Base-by-base conservation (phyloP, 164 flowering plant genomes). In the Aristolochia fimbriata region DNA sequence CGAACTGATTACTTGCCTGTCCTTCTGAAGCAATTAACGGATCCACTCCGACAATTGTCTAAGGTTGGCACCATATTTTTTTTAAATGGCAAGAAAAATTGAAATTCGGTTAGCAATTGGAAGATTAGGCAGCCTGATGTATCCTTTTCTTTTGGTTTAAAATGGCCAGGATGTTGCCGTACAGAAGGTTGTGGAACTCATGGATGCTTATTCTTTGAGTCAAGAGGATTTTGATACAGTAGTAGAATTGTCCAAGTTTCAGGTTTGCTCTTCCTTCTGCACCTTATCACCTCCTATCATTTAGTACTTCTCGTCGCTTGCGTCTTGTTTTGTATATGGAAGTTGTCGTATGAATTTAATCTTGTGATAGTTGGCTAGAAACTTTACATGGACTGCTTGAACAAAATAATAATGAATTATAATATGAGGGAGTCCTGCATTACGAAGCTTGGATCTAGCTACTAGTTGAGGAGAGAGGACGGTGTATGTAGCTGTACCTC, bases 141-240 rank as follows among this genome's bases (percentile, higher is more conserved):
- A n/a, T 2, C 56, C 9, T 3, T n/a, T 37, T 37, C 9, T 23
- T 15, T 21, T 4, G 13, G 31, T 22, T 59, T 23, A 25, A 21
- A 64, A 55, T 56, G 22, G 43, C 41, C 81, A 89, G 98, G 98
- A 89, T 76, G 97, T 81, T 68, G 97, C 94, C 52, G 94, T 86
- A 64, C 76, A 73, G 66, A 77, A 74, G 57, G 94, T 90, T 67
- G 88, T 90, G 51, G 87, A 86, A 60, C 86, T 89, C 69, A 90
- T 93, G 98, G 87, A 83, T 75, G 24, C 68, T 14, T 93, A 93
- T 80, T 87, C 96, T 13, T 75, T 93, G 27, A 87, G 81, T 76
- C 92, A 78, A 78, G 97, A 90, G 64, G 97, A 93, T 72, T 86
- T 75, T 74, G 96, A 88, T 67, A 75, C 92, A 51, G 72, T 93